Base-by-base conservation (phyloP, 208 protist species). In the Acanthamoeba healyi region DNA sequence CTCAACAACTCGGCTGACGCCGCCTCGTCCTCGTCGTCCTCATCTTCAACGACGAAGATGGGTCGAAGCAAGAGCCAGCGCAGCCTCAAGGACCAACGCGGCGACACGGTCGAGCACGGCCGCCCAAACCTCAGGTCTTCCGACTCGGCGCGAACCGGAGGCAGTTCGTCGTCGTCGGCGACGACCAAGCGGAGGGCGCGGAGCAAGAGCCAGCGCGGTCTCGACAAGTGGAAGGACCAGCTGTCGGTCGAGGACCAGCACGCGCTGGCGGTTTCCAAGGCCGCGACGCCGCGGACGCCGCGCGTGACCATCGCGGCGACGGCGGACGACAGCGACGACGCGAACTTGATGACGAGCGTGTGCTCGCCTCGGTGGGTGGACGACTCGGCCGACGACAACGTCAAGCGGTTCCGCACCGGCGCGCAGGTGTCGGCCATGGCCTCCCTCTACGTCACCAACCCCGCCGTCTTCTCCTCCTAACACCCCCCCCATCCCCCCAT, bases 121-220 rank as follows among this genome's bases (percentile, higher is more conserved):
- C 14, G 51, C 6, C 51, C 19, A 10, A 26, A 26, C 0, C 58
- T 65, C 58, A 2, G 22, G 26, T 65, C 58, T 4, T 65, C 58
- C 12, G 58, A 65, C 24, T 63, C 67, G 5, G 12, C 32, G 0
- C 5, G 14, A 6, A 34, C 14, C n/a, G 61, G 29, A 19, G 0
- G 17, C 1, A 40, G 32, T 32, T 38, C 32, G 14, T 72, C 63
- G 0, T 29, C 34, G 7, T 72, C 63, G 15, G 15, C 67, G 22
- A 34, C 67, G 29, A 29, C 9, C 22, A 65, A 65, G 58, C 26
- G n/a, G 58, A 79, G n/a, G 38, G 67, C 15, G 67, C 67, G 67
- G 32, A 44, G 36, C 67, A 79, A 79, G 67, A 79, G 67, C 67
- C 67, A 65, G 58, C 58, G 67, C 34, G 67, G 32, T 15, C 67